Conservation (phyloP, 768 basidiomycete genomes). For the Leccinum fibrillosum region DNA sequence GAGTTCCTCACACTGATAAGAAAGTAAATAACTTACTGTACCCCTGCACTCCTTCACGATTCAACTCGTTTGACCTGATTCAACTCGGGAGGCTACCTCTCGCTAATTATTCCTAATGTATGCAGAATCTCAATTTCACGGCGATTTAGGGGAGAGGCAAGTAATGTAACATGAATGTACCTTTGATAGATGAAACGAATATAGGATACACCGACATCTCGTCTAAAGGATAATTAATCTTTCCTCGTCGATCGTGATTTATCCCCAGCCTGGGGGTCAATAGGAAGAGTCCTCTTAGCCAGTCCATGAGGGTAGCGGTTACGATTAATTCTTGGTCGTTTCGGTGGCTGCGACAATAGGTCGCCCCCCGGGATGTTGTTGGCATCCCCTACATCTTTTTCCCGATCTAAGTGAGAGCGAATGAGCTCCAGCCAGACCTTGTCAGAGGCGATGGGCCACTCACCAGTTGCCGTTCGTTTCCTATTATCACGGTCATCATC, state of each 20-base stretch:
- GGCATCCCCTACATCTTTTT: slow-evolving; percentile 48
- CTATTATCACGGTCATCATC: slow-evolving; percentile 68
- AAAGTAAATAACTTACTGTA: slow-evolving; percentile 16
- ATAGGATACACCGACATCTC: slow-evolving; percentile 9
- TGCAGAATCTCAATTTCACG: slow-evolving; percentile 9
- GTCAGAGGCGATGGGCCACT: slow-evolving; percentile 12
- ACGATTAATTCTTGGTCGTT: slow-evolving; percentile 59
- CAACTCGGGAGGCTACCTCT: slow-evolving; percentile 31
- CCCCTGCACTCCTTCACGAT: slow-evolving; percentile 32
- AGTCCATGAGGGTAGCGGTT: slow-evolving; percentile 50
- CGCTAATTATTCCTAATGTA: slow-evolving; percentile 23
- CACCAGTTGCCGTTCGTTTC: slow-evolving; percentile 71
- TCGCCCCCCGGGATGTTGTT: slow-evolving; percentile 37
- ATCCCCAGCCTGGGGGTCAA: slow-evolving; percentile 59
- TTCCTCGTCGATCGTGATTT: slow-evolving; percentile 53
- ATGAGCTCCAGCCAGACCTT: slow-evolving; percentile 2
- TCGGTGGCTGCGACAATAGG: slow-evolving; percentile 42
- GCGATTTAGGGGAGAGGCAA: slow-evolving; percentile 11
- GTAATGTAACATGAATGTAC: slow-evolving; percentile 15
- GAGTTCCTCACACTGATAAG: slow-evolving; percentile 91
- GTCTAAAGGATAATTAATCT: slow-evolving; percentile 35
- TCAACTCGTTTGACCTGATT: slow-evolving; percentile 44
- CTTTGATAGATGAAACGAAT: slow-evolving; percentile 8
- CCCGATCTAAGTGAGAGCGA: slow-evolving; percentile 48
- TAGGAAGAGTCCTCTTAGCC: slow-evolving; percentile 58